Evolutionary conservation across 2,329 filamentous ascomycete species (phyloP).

Genomic region (Cryphonectria naterciae): DNA sequence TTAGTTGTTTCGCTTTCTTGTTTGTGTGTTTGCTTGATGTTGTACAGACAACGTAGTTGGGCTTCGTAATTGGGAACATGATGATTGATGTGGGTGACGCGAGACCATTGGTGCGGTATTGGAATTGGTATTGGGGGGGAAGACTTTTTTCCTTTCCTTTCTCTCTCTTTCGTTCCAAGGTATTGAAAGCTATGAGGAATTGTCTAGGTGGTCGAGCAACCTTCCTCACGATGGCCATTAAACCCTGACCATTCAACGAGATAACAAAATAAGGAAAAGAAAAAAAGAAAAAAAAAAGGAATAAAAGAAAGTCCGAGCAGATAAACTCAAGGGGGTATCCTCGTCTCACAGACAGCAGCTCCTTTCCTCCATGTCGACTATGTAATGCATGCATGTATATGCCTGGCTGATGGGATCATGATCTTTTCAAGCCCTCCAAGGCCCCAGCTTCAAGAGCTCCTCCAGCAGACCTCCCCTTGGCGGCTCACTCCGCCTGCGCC

Average conservation of each 20-base stretch:
- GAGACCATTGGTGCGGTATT: neutral
- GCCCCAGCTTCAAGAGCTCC: slow-evolving; percentile 7
- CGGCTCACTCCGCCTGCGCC: slow-evolving; percentile 3
- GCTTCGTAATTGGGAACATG: neutral
- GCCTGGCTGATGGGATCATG: neutral
- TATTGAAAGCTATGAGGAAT: neutral
- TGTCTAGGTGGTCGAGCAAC: neutral
- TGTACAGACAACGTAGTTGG: neutral
- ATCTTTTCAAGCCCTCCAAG: slow-evolving; percentile 2
- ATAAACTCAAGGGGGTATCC: neutral
- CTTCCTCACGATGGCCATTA: neutral
- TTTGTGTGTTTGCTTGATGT: neutral
- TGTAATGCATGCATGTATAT: neutral
- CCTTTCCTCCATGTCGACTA: neutral
- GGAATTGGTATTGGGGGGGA: neutral
- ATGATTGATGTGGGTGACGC: neutral
- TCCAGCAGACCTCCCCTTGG: slow-evolving; percentile 4
- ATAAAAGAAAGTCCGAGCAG: neutral
- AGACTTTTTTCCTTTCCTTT: no score
- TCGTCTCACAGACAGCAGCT: neutral
- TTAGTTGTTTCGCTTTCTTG: neutral
- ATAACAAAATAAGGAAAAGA: no score
- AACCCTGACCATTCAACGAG: neutral
- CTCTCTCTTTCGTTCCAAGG: neutral
- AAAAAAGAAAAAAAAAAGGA: neutral